Conservation (phyloP, 148 eudicot genomes). For the Arctostaphylos glauca region DNA sequence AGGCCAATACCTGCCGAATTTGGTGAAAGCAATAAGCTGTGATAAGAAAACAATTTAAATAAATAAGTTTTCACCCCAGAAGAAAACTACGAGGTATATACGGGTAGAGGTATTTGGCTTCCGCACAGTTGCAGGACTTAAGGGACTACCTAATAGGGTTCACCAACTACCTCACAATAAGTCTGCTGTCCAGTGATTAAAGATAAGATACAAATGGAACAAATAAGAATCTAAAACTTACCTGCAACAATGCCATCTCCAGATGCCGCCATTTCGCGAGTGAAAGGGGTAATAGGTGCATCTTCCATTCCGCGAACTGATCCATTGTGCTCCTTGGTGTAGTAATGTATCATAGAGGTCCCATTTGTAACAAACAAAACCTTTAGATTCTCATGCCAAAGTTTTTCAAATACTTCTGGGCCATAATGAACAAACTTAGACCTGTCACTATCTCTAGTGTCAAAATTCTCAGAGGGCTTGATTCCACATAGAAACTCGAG, state of each 20-base stretch:
- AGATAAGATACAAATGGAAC: not conserved
- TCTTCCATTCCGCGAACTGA: conserved; percentile 80
- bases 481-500: conserved; percentile 94
- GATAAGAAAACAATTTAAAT: not conserved
- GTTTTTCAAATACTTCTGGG: conserved; percentile 57
- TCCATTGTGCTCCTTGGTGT: conserved; percentile 76
- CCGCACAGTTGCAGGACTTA: not conserved
- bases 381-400: conserved; percentile 88
- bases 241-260: conserved; percentile 99
- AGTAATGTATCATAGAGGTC: conserved; percentile 86
- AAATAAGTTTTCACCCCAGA: not conserved
- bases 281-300: conserved; percentile 87
- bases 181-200: not conserved
- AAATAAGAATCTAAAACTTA: conserved; percentile 23
- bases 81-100: not conserved
- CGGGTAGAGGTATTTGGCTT: not conserved
- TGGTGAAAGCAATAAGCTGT: not conserved
- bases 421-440: conserved; percentile 68
- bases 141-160: not conserved
- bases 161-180: not conserved
- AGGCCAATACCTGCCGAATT: not conserved
- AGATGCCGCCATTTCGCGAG: conserved; percentile 83
- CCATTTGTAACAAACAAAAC: conserved; percentile 93
- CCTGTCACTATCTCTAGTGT: conserved; percentile 59
- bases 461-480: conserved; percentile 64